Base-by-base conservation (phyloP, 495 filamentous ascomycete genomes). In the Aspergillus sclerotiicarbonarius region DNA sequence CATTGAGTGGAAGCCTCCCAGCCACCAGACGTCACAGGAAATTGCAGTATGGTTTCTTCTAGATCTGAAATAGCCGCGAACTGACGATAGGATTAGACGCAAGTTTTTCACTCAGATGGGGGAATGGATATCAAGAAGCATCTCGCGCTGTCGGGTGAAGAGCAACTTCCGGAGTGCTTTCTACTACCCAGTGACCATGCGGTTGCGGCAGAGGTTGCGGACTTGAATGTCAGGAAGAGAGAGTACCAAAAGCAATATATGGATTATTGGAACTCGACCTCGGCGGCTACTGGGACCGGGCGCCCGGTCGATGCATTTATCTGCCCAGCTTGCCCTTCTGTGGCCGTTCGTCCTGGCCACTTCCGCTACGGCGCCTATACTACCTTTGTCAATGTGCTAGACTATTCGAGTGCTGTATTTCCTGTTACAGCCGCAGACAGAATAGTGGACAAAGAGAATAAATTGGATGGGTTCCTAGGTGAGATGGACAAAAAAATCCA, bases 251-350 rank as follows among this genome's bases (percentile, higher is more conserved):
- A 85, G 61, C 75, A 79, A 43, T 88, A 88, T 58, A 78, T 85
- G 78, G 84, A 86, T 33, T 89, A 87, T 68, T 90, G 87, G 87
- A 85, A 87, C 60, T 80, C 69, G 41, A 89, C 85, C 0, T 70
- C 67, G 1, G 62, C 73, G 19, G 33, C 71, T 13, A 87, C 83
- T 1, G 74, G 76, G 8, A 87, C 82, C 3, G 84, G 83, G 10
- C 71, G 82, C 35, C 82, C 84, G 0, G 79, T 82, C 12, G 82
- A 86, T 56, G 82, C 74, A 20, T 31, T 86, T 3, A 75, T 86
- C 37, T 72, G 72, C 59, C 74, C 80, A n/a, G 15, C 37, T 69
- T 30, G 77, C 77, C 16, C 69, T 75, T n/a, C 71, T 75, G 50
- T 73, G 76, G 20, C 77, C 84, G 1, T 81, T 81, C 0, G 71